Conservation (phyloP, 495 filamentous ascomycete species). For the Cairneyella variabilis region DNA sequence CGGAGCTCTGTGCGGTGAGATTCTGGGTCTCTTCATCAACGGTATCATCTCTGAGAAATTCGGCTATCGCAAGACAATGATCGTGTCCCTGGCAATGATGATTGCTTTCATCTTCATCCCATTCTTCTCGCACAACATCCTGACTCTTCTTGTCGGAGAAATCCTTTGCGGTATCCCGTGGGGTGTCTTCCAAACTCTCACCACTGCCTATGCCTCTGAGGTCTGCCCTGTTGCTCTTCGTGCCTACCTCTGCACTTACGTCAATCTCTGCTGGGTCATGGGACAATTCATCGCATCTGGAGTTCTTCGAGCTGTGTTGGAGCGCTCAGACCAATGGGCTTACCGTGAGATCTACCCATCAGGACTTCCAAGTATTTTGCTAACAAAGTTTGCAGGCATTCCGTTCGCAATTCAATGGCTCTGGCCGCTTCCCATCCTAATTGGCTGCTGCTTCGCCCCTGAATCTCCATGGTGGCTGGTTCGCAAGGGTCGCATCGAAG, state of each 20-base stretch:
- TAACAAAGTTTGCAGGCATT: constrained; percentile 3
- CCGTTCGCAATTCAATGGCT: constrained; percentile 59
- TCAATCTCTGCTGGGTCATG: constrained; percentile 71
- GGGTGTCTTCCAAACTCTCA: constrained; percentile 57
- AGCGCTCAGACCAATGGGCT: constrained; percentile 52
- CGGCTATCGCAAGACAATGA: constrained; percentile 54
- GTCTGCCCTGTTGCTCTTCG: constrained; percentile 60
- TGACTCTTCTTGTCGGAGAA: constrained; percentile 54
- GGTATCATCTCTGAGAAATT: constrained; percentile 69
- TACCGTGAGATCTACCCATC: constrained; percentile 35
- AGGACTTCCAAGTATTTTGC: constrained; percentile 24
- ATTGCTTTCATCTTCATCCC: constrained; percentile 66
- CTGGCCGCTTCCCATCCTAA: constrained; percentile 64
- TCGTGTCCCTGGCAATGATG: constrained; percentile 57
- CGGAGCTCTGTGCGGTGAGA: constrained; percentile 59
- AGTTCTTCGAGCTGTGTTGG: constrained; percentile 53
- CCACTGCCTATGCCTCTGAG: constrained; percentile 67
- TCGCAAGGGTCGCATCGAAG: constrained; percentile 49
- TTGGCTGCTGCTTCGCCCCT: constrained; percentile 59
- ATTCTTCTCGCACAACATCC: constrained; percentile 68
- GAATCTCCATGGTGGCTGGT: constrained; percentile 80
- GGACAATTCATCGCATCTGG: constrained; percentile 64
- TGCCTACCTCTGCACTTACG: constrained; percentile 64
- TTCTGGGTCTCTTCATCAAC: constrained; percentile 70
- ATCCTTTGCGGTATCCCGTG: constrained; percentile 23